Conservation (phyloP, 441 rosid genomes). For the Bruguiera hainesii region DNA sequence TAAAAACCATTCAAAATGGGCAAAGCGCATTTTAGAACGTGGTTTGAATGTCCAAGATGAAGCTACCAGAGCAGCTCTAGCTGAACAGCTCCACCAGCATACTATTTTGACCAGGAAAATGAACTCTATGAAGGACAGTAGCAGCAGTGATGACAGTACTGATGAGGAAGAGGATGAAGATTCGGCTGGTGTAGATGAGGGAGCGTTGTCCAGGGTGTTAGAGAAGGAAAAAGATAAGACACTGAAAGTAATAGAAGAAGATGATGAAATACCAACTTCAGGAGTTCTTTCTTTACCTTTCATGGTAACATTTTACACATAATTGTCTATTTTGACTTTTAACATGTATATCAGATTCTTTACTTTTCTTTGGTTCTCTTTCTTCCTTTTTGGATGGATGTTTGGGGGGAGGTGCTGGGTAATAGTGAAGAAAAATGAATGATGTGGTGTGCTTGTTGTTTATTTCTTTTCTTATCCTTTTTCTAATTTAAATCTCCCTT, state of each 20-base stretch:
- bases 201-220: conserved; percentile 47
- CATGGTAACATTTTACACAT: conserved; percentile 52
- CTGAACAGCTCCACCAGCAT: conserved; percentile 81
- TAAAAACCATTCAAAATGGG: conserved; percentile 84
- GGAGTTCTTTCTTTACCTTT: conserved; percentile 90
- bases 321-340: no score
- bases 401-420: neutral
- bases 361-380: neutral
- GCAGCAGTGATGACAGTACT: conserved; percentile 72
- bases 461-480: neutral
- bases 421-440: neutral
- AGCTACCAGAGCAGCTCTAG: conserved; percentile 70
- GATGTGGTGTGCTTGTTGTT: neutral
- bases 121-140: conserved; percentile 60
- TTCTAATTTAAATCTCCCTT: neutral
- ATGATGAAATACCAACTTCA: conserved; percentile 56
- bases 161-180: conserved; percentile 56
- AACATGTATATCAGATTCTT: neutral
- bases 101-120: conserved; percentile 77
- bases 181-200: conserved; percentile 46
- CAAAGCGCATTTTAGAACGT: conserved; percentile 61
- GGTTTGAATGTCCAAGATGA: conserved; percentile 76
- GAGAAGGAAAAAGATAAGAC: conserved; percentile 75
- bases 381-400: neutral
- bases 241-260: conserved; percentile 54